These are phyloP conservation scores for Erysiphe pisi DNA, from an alignment of 2,329 filamentous ascomycete species.

Conservation along the genomic window DNA sequence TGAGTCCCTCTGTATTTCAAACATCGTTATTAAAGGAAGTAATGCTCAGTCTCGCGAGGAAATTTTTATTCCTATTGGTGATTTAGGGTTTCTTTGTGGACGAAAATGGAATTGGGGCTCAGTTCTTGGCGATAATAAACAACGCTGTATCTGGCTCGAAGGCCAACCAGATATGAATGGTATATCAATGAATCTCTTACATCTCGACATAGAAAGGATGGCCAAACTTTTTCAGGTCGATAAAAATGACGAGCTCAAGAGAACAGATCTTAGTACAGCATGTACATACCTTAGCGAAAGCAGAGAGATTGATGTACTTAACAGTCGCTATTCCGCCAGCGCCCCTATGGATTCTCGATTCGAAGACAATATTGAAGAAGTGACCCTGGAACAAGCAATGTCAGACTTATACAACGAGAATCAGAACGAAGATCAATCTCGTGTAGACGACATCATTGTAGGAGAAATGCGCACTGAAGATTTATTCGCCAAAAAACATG, in stretches of 20 bases:
- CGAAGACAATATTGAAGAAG: not conserved
- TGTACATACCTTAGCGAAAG: not conserved
- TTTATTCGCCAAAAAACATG: too few relatives aligned
- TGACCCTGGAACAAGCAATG: not conserved
- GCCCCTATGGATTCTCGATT: not conserved
- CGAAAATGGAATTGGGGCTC: not conserved
- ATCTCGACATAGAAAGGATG: conserved; percentile 20
- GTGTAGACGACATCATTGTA: not conserved
- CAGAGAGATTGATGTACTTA: not conserved
- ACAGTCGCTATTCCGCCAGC: not conserved
- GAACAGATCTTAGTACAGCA: conserved; percentile 2
- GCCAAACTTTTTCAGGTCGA: not conserved
- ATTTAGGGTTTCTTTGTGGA: conserved; percentile 1
- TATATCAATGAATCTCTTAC: not conserved
- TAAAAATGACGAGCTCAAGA: not conserved
- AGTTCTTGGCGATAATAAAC: not conserved
- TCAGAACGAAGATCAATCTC: not conserved
- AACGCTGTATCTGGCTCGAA: conserved; percentile 26
- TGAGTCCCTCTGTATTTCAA: conserved; percentile 18
- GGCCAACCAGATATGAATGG: not conserved
- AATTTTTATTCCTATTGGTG: conserved; percentile 21
- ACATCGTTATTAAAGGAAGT: conserved; percentile 25
- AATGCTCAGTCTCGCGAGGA: conserved; percentile 11
- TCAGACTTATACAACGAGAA: not conserved
- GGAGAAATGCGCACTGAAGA: not conserved